Evolutionary conservation across 225 moss, liverwort and hornwort species (phyloP), one percentile per base, ranked within the genome.

Genomic region (Pleurozium schreberi): DNA sequence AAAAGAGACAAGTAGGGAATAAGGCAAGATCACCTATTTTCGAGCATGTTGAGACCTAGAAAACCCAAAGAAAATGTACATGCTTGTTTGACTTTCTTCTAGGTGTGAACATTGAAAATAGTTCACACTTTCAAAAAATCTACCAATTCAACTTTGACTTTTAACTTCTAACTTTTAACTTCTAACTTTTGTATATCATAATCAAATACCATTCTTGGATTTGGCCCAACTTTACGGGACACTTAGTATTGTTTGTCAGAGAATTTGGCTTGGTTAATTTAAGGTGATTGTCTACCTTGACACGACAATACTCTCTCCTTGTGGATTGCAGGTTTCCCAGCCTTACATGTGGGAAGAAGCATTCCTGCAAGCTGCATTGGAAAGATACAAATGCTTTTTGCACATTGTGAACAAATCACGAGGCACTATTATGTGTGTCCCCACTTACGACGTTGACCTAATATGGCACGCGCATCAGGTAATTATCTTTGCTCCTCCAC

Each of bases 401-500:
- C 93, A 97, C 81, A 92, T 97, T 63, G 87, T 98, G 57, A 88
- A 90, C 53, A 95, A 90, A 50, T 96, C 96, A 18, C 87, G 85
- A 87, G 96, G 96, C 47, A 86, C 81, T 18, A 96, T 96, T 17
- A 92, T 97, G 90, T 98, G 98, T 82, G 96, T 98, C 63, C 98
- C 98, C 42, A 98, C 98, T n/a, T 98, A 95, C 75, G 98, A 98
- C 92, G 96, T 98, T 84, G 95, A 95, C 88, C 92, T 98, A 38
- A 93, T 97, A 68, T 98, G 98, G 98, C 98, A 98, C 86, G 93
- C 98, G 26, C 98, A 98, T 90, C 96, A 98, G 95, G 98, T 93
- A 80, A 69, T 75, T 36, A 84, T 63, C 81, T 61, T 43, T 14
- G 27, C 42, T 59, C 80, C 58, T 1, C 58, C 58, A 76, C 34